Percentiles rank a stretch among this genome's conserved stretches.
Conservation (phyloP, 345 rosid genomes). For the Passiflora organensis region DNA sequence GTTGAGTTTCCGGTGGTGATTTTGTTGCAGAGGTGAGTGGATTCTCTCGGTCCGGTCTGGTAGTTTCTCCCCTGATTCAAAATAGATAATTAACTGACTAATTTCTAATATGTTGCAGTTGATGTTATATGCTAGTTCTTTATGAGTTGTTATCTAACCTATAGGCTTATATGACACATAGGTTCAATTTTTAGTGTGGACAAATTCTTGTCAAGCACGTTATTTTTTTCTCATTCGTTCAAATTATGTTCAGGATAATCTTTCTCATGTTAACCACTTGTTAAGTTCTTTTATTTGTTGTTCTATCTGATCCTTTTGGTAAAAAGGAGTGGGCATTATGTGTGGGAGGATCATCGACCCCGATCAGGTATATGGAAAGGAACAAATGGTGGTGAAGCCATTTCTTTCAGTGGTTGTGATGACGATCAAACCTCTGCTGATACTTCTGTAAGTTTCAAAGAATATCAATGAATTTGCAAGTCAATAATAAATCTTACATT, state of each 20-base stretch:
- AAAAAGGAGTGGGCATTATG: slow-evolving; percentile 57
- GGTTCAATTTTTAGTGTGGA: too few species aligned
- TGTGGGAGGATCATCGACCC: slow-evolving; percentile 90
- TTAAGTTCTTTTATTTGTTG: neutral
- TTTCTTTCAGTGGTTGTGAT: slow-evolving; percentile 85
- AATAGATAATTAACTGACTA: too few species aligned
- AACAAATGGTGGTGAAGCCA: slow-evolving; percentile 83
- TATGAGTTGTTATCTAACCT: too few species aligned
- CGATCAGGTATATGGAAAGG: slow-evolving; percentile 78
- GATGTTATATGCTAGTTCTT: too few species aligned
- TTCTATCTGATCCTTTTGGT: neutral
- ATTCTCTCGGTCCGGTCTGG: too few species aligned
- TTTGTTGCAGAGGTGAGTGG: too few species aligned
- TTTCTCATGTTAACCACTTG: neutral
- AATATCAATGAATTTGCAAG: neutral
- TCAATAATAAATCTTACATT: neutral
- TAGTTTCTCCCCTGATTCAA: too few species aligned
- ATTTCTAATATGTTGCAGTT: too few species aligned
- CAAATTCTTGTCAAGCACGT: too few species aligned
- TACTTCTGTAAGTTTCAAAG: slow-evolving; percentile 55
- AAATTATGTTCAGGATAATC: neutral
- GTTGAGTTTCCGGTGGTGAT: too few species aligned
- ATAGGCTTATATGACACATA: too few species aligned
- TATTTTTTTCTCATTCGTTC: neutral
- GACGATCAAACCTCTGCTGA: slow-evolving; percentile 89